Evolutionary conservation across 148 eudicot species (phyloP).

Genomic region (Amaranthus palmeri): DNA sequence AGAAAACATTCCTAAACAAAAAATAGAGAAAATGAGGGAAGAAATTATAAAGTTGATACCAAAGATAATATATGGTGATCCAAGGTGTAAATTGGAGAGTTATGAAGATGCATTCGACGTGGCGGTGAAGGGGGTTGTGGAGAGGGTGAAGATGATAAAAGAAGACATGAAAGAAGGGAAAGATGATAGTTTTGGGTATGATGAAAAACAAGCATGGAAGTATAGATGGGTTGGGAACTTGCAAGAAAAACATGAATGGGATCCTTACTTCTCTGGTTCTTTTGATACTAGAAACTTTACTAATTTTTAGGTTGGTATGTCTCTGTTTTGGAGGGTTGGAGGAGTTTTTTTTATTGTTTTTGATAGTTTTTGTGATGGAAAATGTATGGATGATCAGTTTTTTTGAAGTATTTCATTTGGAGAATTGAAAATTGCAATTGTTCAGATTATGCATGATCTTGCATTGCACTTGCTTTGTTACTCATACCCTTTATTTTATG

Average conservation of each 20-base stretch:
- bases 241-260: constrained; percentile 35
- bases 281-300: constrained; percentile 37
- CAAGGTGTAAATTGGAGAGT: constrained; percentile 38
- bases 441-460: neutral
- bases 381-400: constrained; percentile 5
- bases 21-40: constrained; percentile 52
- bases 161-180: constrained; percentile 36
- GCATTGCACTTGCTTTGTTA: too few species aligned
- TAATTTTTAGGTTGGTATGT: constrained; percentile 18
- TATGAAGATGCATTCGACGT: constrained; percentile 69
- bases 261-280: constrained; percentile 46
- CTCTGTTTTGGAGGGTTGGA: neutral
- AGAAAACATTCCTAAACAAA: constrained; percentile 29
- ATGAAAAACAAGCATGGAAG: constrained; percentile 45
- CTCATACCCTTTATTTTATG: too few species aligned
- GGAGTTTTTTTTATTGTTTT: constrained; percentile 14
- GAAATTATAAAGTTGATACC: constrained; percentile 55
- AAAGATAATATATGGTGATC: constrained; percentile 47
- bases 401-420: neutral
- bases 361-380: constrained; percentile 11
- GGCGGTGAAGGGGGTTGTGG: constrained; percentile 42
- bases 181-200: constrained; percentile 37
- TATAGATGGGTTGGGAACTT: constrained; percentile 41
- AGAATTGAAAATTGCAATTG: neutral
- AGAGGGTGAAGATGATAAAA: constrained; percentile 32